Base-by-base conservation (phyloP, 2,329 filamentous ascomycete species). In the Diaporthe sp. region DNA sequence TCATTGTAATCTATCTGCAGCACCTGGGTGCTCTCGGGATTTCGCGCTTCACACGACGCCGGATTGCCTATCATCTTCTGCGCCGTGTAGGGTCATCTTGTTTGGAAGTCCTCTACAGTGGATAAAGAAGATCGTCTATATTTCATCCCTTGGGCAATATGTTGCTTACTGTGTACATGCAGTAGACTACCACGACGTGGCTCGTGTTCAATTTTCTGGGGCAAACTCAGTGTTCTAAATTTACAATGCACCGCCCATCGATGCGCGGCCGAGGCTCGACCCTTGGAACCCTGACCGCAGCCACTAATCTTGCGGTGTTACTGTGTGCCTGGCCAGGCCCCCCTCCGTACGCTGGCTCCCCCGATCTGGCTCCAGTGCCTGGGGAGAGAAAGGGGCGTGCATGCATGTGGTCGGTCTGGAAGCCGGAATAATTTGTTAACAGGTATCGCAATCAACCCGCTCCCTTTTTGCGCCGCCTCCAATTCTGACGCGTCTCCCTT, bases 351-450 rank as follows among this genome's bases (percentile, higher is more conserved):
- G 10, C 12, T 39, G 15, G 22, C 44, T 17, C 22, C 19, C 12
- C 37, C 37, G 12, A 49, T 39, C 61, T 65, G 58, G 58, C 61
- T 22, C 7, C 15, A 49, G 28, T 34, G 19, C 46, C 22, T 13
- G 44, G 49, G 15, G 4, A 42, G 44, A 53, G 65, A 69, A 69
- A 69, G 65, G 65, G 65, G 65, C 49, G 49, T 69, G 49, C 65
- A 69, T 69, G n/a, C 65, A 5, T n/a, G 44, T 68, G 65, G 46
- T 53, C 46, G 62, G 62, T 53, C 46, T 69, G n/a, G 65, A 61
- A 42, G 68, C 51, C 53, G 25, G 49, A 73, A 73, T 46, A 65
- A 73, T 73, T 73, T 69, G 65, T 69, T 73, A 73, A 73, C 71
- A 73, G 71, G 51, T 73, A 73, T 73, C 58, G 71, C 51, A 65